Evolutionary conservation across 768 basidiomycete genomes (phyloP), one percentile per base, ranked within the genome.

Genomic region (Clavaria fumosa): DNA sequence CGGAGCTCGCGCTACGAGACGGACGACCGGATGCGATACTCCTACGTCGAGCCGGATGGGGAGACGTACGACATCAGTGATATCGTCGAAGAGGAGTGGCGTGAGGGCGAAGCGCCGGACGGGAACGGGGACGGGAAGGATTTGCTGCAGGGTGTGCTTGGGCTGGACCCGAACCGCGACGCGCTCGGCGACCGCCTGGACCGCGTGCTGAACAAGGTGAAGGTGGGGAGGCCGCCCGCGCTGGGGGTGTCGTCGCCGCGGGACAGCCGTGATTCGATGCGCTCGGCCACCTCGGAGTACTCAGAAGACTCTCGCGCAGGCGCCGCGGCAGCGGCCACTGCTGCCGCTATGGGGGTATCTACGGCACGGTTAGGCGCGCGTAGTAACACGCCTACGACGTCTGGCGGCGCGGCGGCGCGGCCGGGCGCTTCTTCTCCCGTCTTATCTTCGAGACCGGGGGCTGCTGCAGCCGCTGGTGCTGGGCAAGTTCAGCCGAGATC

Each of bases 11-110:
- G 86, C 5, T 75, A 77, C 44, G 72, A 85, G 15, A 52, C 58
- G 4, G 72, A 69, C 28, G 80, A 85, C 45, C 62, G 66, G 32
- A 79, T 89, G 60, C 78, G 91, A 0, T 99, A 99, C 54, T 95
- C 91, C 26, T 96, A 88, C 53, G 81, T 96, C 28, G 78, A 88
- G 44, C 68, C 74, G 2, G 86, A 90, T 43, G 93, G 90, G 2
- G 85, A 85, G 58, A 81, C 80, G 0, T 82, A 78, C 49, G 93
- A 97, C 54, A 88, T 97, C 53, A 89, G 85, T 49, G 81, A 93
- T 44, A 78, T 95, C 35, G 70, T 96, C 33, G 88, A 91, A 51
- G 75, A 84, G 55, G 93, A 93, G 47, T 81, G 83, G 67, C 62
- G 71, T n/a, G 72, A 69, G 20, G 62, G 61, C 26, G 58, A 55